These are phyloP conservation scores for Coemansia sp. DNA, from an alignment of 192 early-diverging fungal genomes.

Conservation along the genomic window DNA sequence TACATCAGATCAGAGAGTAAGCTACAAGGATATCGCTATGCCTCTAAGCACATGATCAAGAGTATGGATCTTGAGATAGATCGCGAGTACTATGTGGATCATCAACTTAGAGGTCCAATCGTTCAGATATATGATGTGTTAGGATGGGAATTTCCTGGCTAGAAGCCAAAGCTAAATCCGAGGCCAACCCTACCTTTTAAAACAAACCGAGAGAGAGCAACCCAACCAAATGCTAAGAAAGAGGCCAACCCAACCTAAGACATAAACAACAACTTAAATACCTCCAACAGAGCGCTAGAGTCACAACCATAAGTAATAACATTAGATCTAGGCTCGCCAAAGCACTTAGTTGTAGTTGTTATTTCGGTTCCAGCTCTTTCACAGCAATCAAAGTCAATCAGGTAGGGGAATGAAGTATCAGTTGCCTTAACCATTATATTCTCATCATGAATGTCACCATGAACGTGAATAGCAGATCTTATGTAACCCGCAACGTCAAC, in stretches of 20 bases:
- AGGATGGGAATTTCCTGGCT: neutral
- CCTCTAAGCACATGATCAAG: slow-evolving; percentile 5
- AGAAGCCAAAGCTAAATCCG: too few species aligned
- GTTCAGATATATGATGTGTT: slow-evolving; percentile 3
- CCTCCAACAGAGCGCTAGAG: neutral
- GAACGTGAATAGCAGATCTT: neutral
- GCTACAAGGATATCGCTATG: slow-evolving; percentile 17
- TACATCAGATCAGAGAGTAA: neutral
- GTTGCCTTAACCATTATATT: slow-evolving; percentile 7
- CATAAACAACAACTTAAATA: neutral
- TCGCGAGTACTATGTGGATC: slow-evolving; percentile 5
- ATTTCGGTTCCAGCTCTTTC: slow-evolving; percentile 2
- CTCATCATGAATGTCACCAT: slow-evolving; percentile 8
- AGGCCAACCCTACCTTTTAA: too few species aligned
- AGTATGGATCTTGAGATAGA: slow-evolving; percentile 5
- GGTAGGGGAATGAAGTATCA: slow-evolving; percentile 4
- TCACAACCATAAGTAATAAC: slow-evolving; percentile 7
- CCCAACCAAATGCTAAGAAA: too few species aligned
- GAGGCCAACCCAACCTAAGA: too few species aligned
- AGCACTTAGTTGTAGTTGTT: neutral
- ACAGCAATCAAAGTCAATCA: slow-evolving; percentile 11
- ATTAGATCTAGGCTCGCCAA: neutral
- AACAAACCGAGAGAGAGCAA: too few species aligned
- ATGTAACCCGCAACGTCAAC: slow-evolving; percentile 9
- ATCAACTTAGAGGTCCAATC: slow-evolving; percentile 12